These are phyloP conservation scores for Cenchrus purpureus DNA, from an alignment of 176 grass and related monocot genomes.

Conservation along the genomic window DNA sequence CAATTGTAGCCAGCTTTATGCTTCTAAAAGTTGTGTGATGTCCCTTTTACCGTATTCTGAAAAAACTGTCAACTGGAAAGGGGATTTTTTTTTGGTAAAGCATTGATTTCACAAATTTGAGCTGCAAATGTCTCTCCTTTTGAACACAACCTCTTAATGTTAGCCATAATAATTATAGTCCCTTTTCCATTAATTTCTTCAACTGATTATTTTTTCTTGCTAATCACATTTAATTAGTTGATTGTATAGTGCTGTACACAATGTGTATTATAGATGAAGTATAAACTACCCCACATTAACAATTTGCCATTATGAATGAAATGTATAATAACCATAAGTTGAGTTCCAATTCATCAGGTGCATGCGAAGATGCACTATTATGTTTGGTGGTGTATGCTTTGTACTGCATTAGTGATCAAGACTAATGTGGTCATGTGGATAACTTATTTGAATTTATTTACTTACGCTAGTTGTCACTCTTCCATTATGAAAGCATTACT, in stretches of 20 bases:
- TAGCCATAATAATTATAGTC: neutral
- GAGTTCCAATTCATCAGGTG: too few species aligned
- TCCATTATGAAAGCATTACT: neutral
- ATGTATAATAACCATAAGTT: too few species aligned
- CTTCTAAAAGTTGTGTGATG: neutral
- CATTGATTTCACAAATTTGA: neutral
- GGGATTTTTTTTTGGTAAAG: neutral
- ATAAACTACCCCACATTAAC: too few species aligned
- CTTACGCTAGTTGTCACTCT: neutral
- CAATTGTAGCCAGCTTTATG: neutral
- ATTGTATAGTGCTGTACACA: too few species aligned
- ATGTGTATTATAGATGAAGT: too few species aligned
- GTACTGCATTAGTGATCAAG: neutral
- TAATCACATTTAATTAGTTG: too few species aligned
- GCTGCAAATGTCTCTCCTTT: slow-evolving; percentile 1
- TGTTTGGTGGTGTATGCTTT: neutral
- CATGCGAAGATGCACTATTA: neutral
- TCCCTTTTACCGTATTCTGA: slow-evolving; percentile 2
- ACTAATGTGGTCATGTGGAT: neutral
- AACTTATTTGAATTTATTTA: neutral
- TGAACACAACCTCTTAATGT: neutral
- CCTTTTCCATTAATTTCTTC: neutral
- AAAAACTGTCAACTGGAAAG: neutral
- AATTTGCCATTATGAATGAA: too few species aligned
- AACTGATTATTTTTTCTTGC: too few species aligned